These are phyloP conservation scores for Tubosaeta sp. DNA, from an alignment of 768 basidiomycete genomes.

Conservation along the genomic window DNA sequence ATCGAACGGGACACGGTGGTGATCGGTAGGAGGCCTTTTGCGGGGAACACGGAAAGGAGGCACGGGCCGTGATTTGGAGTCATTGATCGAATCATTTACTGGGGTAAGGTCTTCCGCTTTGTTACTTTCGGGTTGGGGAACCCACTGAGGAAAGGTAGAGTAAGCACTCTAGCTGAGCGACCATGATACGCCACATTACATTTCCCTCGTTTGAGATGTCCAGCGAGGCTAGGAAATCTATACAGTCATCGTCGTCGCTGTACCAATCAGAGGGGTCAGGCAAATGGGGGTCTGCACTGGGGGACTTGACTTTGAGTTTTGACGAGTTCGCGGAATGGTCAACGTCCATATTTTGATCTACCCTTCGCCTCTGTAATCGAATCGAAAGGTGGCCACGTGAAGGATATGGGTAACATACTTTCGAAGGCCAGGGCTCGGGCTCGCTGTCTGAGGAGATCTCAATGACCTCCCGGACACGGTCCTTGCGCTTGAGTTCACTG, in stretches of 20 bases:
- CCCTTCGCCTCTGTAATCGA: conserved; percentile 19
- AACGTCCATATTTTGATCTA: background rate
- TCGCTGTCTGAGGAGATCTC: conserved; percentile 31
- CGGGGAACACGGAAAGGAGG: conserved; percentile 12
- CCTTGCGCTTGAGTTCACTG: conserved; percentile 23
- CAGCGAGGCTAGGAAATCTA: conserved; percentile 23
- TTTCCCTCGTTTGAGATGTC: conserved; percentile 30
- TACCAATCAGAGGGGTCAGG: background rate
- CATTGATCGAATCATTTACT: conserved; percentile 1
- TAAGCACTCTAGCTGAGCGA: conserved; percentile 2
- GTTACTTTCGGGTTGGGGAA: conserved; percentile 22
- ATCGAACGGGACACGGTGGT: conserved; percentile 15
- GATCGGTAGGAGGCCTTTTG: conserved; percentile 17
- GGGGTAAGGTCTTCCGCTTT: conserved; percentile 32
- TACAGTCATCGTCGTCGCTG: conserved; percentile 22
- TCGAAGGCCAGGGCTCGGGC: conserved; percentile 14
- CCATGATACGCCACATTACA: conserved; percentile 9
- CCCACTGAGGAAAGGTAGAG: conserved; percentile 19
- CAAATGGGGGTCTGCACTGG: conserved; percentile 1
- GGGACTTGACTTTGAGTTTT: conserved; percentile 4
- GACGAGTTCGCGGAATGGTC: background rate
- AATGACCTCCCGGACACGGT: conserved; percentile 13
- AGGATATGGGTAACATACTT: conserved; percentile 12
- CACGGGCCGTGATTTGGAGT: background rate
- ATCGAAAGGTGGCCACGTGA: background rate